Evolutionary conservation across 805 yeast genomes (phyloP).

Genomic region (Barnettozyma vustinii): DNA sequence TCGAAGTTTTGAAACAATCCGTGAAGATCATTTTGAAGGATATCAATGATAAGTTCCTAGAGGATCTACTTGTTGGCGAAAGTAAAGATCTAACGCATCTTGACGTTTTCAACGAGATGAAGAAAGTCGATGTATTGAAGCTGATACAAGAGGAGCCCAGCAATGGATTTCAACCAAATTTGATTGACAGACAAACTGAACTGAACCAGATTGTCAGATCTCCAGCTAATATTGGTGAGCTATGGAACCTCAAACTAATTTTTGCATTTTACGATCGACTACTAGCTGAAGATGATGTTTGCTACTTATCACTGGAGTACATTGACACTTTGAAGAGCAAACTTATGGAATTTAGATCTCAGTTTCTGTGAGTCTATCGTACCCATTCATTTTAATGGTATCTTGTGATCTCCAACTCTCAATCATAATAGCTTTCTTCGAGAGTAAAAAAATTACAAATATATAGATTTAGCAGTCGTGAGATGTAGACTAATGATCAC

Average conservation of each 20-base stretch:
- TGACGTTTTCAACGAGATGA: constrained; percentile 13
- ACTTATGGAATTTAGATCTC: constrained; percentile 28
- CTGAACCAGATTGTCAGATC: constrained; percentile 35
- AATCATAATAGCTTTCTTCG: no score
- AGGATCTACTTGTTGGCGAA: not conserved
- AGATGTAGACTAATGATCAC: no score
- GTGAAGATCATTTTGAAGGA: constrained; percentile 24
- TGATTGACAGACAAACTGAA: constrained; percentile 53
- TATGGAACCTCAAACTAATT: constrained; percentile 58
- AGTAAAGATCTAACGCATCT: constrained; percentile 10
- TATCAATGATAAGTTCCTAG: constrained; percentile 18
- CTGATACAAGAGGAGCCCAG: constrained; percentile 10
- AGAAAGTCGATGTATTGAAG: constrained; percentile 16
- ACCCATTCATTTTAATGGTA: no score
- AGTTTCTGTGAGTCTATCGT: not conserved
- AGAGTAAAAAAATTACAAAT: no score
- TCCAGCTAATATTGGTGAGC: constrained; percentile 45
- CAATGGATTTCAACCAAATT: constrained; percentile 32
- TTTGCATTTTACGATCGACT: constrained; percentile 53
- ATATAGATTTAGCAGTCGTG: no score
- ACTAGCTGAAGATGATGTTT: constrained; percentile 28
- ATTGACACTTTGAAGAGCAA: constrained; percentile 46
- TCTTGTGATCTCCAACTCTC: no score
- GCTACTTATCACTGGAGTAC: constrained; percentile 43
- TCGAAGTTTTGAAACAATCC: constrained; percentile 29